Conservation (phyloP, 768 basidiomycete species). For the Lentinula raphanica region DNA sequence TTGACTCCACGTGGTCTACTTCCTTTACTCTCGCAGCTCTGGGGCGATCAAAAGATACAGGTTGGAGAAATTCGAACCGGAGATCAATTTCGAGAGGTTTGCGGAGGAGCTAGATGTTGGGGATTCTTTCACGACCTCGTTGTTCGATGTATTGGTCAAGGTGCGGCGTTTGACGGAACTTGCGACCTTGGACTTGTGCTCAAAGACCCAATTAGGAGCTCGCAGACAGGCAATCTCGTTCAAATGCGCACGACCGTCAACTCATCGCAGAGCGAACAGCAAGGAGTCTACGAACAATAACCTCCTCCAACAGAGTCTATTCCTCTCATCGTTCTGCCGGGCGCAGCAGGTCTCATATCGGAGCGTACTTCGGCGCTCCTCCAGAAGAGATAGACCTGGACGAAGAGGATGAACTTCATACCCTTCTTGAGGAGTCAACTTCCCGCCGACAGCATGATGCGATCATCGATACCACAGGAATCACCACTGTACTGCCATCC, state of each 20-base stretch:
- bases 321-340: constrained; percentile 12
- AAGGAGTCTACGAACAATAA: constrained; percentile 53
- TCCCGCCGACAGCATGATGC: constrained; percentile 63
- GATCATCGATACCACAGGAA: constrained; percentile 23
- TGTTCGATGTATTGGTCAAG: constrained; percentile 75
- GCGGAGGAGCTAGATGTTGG: constrained; percentile 74
- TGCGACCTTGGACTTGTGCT: neutral
- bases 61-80: constrained; percentile 58
- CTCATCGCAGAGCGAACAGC: constrained; percentile 67
- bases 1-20: constrained; percentile 4
- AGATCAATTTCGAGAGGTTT: constrained; percentile 69
- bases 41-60: constrained; percentile 67
- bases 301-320: constrained; percentile 49
- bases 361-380: constrained; percentile 49
- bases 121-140: constrained; percentile 72
- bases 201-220: constrained; percentile 48
- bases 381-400: constrained; percentile 52
- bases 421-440: constrained; percentile 32
- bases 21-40: constrained; percentile 35
- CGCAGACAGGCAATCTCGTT: constrained; percentile 63
- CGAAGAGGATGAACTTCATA: constrained; percentile 60
- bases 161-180: constrained; percentile 31
- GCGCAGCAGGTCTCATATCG: constrained; percentile 25
- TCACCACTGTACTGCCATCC: neutral
- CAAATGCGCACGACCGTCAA: constrained; percentile 46